Evolutionary conservation across 1,284 basidiomycete species (phyloP).

Genomic region (Anthracocystis setariae): DNA sequence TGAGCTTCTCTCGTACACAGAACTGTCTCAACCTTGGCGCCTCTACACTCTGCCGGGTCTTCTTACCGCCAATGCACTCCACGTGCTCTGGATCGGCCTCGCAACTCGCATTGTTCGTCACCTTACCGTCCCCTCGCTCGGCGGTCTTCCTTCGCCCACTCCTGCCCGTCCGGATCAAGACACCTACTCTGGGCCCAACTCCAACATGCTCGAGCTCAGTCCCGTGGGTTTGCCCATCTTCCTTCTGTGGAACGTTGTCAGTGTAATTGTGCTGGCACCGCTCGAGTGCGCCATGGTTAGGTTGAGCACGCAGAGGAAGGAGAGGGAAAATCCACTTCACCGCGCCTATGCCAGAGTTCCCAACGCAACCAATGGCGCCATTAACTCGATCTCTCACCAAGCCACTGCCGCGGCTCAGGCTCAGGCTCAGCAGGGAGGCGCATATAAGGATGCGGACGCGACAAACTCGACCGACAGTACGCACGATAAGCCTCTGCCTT

Average conservation of each 20-base stretch:
- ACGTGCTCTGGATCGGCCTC: conserved; percentile 58
- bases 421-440: conserved; percentile 38
- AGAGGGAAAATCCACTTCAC: conserved; percentile 62
- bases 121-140: conserved; percentile 53
- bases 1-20: conserved; percentile 57
- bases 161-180: conserved; percentile 49
- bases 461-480: conserved; percentile 34
- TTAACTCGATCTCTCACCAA: conserved; percentile 59
- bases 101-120: conserved; percentile 55
- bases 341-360: conserved; percentile 55
- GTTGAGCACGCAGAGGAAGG: conserved; percentile 60
- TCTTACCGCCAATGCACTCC: conserved; percentile 49
- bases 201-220: conserved; percentile 47
- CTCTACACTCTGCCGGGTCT: conserved; percentile 62
- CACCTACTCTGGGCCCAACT: conserved; percentile 54
- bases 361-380: conserved; percentile 8
- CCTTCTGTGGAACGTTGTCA: conserved; percentile 55
- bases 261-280: conserved; percentile 56
- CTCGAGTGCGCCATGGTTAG: conserved; percentile 64
- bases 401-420: conserved; percentile 45
- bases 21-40: conserved; percentile 61
- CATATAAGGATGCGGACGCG: conserved; percentile 26
- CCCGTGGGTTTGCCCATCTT: conserved; percentile 54
- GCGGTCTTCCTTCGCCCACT: conserved; percentile 39
- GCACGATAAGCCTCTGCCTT: conserved; percentile 39